Percentiles rank a stretch among this genome's conserved stretches.
Evolutionary conservation across 2,329 filamentous ascomycete species (phyloP).

Genomic region (Reticulascus tulasneorum): DNA sequence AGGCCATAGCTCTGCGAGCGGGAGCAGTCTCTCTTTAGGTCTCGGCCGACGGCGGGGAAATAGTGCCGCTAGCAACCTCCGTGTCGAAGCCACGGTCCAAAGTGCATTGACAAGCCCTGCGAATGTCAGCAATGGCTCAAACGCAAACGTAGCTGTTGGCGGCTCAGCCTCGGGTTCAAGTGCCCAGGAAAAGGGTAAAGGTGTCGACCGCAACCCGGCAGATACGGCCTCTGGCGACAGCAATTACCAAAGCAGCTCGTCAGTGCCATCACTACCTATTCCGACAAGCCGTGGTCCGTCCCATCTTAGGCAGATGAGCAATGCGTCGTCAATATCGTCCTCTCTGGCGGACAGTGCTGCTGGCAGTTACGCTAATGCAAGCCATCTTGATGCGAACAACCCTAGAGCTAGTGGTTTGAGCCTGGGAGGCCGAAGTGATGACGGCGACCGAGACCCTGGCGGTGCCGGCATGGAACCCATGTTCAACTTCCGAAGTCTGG

Average conservation of each 20-base stretch:
- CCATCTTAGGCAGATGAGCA: slow-evolving; percentile 79
- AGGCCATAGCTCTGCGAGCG: slow-evolving; percentile 49
- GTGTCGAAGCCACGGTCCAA: slow-evolving; percentile 51
- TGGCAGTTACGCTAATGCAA: slow-evolving; percentile 43
- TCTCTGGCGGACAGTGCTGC: slow-evolving; percentile 66
- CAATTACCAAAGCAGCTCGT: slow-evolving; percentile 20
- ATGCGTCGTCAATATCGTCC: slow-evolving; percentile 77
- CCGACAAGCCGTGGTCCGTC: slow-evolving; percentile 57
- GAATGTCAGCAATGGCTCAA: slow-evolving; percentile 14
- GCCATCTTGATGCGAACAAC: slow-evolving; percentile 36
- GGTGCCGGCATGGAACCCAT: slow-evolving; percentile 71
- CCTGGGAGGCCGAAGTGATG: slow-evolving; percentile 41
- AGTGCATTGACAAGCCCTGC: slow-evolving; percentile 24
- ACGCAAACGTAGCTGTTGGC: slow-evolving; percentile 25
- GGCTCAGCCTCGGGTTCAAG: slow-evolving; percentile 28
- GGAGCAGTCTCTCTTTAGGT: slow-evolving; percentile 61
- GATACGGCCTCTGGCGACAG: slow-evolving; percentile 18
- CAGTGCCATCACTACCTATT: slow-evolving; percentile 38
- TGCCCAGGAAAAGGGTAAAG: slow-evolving; percentile 70
- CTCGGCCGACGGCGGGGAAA: slow-evolving; percentile 57
- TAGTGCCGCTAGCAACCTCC: slow-evolving; percentile 55
- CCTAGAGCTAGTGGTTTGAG: slow-evolving; percentile 54
- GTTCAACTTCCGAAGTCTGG: slow-evolving; percentile 88
- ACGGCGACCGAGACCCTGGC: slow-evolving; percentile 48
- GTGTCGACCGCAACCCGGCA: slow-evolving; percentile 50